Base-by-base conservation (phyloP, 306 rosid species). In the Albizia julibrissin region DNA sequence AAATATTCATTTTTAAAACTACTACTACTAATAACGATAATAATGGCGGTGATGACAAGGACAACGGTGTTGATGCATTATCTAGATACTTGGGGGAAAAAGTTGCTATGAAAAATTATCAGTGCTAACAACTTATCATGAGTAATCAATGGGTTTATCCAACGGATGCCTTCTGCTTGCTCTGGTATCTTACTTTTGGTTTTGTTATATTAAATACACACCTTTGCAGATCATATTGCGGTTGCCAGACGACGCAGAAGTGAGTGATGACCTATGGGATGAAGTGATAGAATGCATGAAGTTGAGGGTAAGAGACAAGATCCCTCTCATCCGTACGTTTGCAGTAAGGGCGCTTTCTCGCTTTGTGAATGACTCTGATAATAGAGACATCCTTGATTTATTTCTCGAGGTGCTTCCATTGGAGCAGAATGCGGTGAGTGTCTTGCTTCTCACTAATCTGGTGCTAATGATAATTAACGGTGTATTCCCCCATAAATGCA, bases 311-410 rank as follows among this genome's bases (percentile, higher is more conserved):
- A 77, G 78, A 42, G 99, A 95, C 81, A 95, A 91, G 88, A 88
- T 92, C 50, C 91, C 97, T 76, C 61, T 82, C 31, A 84, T 93
- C 72, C 99, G 99, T 77, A 84, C 95, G 11, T 91, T 86, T 84
- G 96, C 98, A 1, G 88, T 95, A 70, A 88, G 99, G 83, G 98
- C 99, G 6, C 99, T 95, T 83, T 91, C 99, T 24, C 97, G 99
- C 50, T 95, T 95, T 84, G 97, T 90, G 81, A 87, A 87, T 88
- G 99, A 93, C 69, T 85, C 86, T 27, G 95, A 85, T 72, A 93
- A 93, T 77, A 82, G 89, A 69, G 99, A 95, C 71, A 90, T 95
- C 76, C 94, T 93, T 77, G 91, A 91, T 86, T 82, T 93, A 81
- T 85, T 89, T 72, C 91, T 93, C 26, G 97, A 69, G 74, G 74